Percentiles rank a stretch among this genome's conserved stretches.
These are phyloP conservation scores for Ceratocystis lukuohia DNA, from an alignment of 2,329 filamentous ascomycete species.

Conservation along the genomic window DNA sequence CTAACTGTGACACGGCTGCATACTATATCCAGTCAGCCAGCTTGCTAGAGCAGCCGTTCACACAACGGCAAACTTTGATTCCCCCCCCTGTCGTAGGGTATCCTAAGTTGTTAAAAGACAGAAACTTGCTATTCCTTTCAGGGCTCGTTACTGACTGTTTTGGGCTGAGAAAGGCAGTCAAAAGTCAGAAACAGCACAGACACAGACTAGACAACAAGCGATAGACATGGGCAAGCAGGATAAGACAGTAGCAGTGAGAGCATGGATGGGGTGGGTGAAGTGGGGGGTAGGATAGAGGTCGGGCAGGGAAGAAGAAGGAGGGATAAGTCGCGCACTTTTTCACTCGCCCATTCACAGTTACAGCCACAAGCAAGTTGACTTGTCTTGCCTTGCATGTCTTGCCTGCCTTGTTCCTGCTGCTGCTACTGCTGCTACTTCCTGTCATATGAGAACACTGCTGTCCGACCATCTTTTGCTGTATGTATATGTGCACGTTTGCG, in stretches of 20 bases:
- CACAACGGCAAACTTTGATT: neutral
- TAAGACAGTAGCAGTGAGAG: no score
- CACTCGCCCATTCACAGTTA: neutral
- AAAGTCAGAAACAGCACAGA: neutral
- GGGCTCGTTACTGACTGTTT: neutral
- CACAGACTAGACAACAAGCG: neutral
- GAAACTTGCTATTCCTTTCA: neutral
- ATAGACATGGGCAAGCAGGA: no score
- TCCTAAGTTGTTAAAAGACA: no score
- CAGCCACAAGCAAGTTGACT: neutral
- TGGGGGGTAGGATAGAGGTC: neutral
- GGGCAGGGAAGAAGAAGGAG: neutral
- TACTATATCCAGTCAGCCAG: neutral
- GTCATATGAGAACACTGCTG: neutral
- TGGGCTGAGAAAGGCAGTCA: neutral
- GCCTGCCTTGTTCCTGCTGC: neutral
- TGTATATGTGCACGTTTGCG: no score
- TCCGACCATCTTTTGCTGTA: neutral
- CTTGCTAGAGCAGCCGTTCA: no score
- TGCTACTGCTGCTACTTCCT: neutral
- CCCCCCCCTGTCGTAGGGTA: neutral
- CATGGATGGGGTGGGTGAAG: neutral
- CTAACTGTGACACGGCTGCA: neutral
- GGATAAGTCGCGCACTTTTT: neutral
- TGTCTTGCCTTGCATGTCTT: slow-evolving; percentile 1